Conservation (phyloP, 495 filamentous ascomycete genomes). For the Aspergillus cavernicola region DNA sequence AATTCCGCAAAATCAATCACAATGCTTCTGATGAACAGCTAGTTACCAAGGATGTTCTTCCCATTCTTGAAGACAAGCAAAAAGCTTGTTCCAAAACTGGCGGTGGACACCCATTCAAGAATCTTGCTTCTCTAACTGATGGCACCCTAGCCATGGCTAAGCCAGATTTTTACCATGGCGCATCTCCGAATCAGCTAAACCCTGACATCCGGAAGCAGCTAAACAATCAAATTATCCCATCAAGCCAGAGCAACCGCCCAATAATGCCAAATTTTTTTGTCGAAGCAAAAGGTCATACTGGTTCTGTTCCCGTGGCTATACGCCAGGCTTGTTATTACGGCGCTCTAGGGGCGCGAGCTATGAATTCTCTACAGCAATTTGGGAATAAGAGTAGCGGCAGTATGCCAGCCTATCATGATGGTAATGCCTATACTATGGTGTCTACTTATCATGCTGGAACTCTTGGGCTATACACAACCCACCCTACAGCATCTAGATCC, state of each 20-base stretch:
- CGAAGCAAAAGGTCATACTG: constrained; percentile 35
- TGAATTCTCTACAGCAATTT: constrained; percentile 41
- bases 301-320: constrained; percentile 25
- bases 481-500: constrained; percentile 6
- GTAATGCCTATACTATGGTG: constrained; percentile 39
- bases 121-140: constrained; percentile 30
- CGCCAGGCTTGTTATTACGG: constrained; percentile 42
- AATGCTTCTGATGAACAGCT: not conserved
- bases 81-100: constrained; percentile 9
- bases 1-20: not conserved
- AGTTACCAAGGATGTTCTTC: constrained; percentile 2
- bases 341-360: constrained; percentile 43
- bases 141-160: constrained; percentile 13
- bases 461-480: constrained; percentile 16
- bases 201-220: constrained; percentile 15
- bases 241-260: constrained; percentile 28
- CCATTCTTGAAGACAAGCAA: constrained; percentile 30
- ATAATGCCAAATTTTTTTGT: constrained; percentile 43
- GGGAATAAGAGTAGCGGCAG: no score
- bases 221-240: constrained; percentile 31
- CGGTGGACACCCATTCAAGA: constrained; percentile 27
- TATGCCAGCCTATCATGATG: constrained; percentile 32
- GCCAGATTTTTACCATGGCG: constrained; percentile 18
- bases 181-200: constrained; percentile 17
- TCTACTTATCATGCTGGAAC: constrained; percentile 18